Percentiles rank a stretch among this genome's conserved stretches.
Evolutionary conservation across 78 protist species (phyloP).

Genomic region (Cyanophora paradoxa): DNA sequence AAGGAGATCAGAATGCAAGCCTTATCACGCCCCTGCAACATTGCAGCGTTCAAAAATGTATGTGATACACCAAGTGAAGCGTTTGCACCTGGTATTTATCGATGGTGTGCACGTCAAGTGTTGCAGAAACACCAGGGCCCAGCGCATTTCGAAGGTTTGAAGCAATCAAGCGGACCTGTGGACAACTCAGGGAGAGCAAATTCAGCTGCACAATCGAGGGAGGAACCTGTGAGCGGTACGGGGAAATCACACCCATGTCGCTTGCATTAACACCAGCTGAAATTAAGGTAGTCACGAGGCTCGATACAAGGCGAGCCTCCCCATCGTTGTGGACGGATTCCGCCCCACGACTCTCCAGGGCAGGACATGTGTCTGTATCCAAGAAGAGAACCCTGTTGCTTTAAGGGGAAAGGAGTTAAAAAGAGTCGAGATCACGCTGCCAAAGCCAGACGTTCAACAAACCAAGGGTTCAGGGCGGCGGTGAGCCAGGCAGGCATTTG

Average conservation of each 20-base stretch:
- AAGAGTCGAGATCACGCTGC: no score
- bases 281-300: background rate
- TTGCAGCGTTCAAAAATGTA: no score
- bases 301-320: background rate
- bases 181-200: no score
- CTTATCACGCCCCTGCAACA: constrained; percentile 84
- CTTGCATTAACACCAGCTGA: background rate
- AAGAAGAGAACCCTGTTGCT: background rate
- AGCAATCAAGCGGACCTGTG: no score
- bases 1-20: constrained; percentile 54
- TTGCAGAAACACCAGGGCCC: no score
- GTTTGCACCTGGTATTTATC: constrained; percentile 50
- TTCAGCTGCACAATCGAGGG: background rate
- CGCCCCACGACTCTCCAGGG: background rate
- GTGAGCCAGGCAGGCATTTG: no score
- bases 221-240: constrained; percentile 63
- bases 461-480: background rate
- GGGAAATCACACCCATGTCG: constrained; percentile 71
- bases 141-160: no score
- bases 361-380: background rate
- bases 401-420: no score
- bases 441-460: no score
- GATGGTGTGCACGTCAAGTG: constrained; percentile 54
- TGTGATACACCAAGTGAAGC: no score
- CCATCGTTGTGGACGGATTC: background rate